These are phyloP conservation scores for Paragyromitra xinjiangensis DNA, from an alignment of 495 filamentous ascomycete genomes.

Conservation along the genomic window DNA sequence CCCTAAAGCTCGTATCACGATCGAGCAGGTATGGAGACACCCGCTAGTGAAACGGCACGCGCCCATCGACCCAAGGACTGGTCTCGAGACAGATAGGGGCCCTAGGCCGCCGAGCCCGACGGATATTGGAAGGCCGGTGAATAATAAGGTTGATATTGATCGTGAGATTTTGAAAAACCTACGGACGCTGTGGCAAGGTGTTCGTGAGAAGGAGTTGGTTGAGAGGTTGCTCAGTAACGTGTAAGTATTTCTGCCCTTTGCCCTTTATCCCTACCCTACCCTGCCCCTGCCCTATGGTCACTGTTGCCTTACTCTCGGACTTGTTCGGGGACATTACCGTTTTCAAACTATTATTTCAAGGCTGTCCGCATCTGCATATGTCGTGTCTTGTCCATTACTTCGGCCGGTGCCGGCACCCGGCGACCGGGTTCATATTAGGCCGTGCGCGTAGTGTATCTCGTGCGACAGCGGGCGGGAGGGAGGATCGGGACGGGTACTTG, in stretches of 20 bases:
- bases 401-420: constrained; percentile 42
- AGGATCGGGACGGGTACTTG: constrained; percentile 30
- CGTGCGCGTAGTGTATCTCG: constrained; percentile 38
- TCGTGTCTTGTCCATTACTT: constrained; percentile 25
- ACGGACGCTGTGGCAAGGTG: constrained; percentile 85
- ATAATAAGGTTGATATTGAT: constrained; percentile 71
- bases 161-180: constrained; percentile 81
- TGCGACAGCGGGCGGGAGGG: constrained; percentile 33
- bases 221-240: constrained; percentile 71
- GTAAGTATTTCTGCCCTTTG: constrained; percentile 64
- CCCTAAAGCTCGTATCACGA: constrained; percentile 77
- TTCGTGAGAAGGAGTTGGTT: constrained; percentile 74
- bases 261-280: constrained; percentile 30
- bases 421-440: constrained; percentile 38
- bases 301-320: constrained; percentile 13
- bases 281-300: constrained; percentile 16
- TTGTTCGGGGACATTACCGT: constrained; percentile 41
- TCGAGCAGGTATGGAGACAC: constrained; percentile 83
- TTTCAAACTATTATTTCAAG: constrained; percentile 46
- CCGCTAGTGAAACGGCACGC: constrained; percentile 83
- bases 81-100: constrained; percentile 47
- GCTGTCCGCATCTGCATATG: constrained; percentile 46
- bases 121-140: constrained; percentile 66
- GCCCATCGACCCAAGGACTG: constrained; percentile 42
- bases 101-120: constrained; percentile 63